Conservation (phyloP, 2,329 filamentous ascomycete species). For the Alternaria alternata region DNA sequence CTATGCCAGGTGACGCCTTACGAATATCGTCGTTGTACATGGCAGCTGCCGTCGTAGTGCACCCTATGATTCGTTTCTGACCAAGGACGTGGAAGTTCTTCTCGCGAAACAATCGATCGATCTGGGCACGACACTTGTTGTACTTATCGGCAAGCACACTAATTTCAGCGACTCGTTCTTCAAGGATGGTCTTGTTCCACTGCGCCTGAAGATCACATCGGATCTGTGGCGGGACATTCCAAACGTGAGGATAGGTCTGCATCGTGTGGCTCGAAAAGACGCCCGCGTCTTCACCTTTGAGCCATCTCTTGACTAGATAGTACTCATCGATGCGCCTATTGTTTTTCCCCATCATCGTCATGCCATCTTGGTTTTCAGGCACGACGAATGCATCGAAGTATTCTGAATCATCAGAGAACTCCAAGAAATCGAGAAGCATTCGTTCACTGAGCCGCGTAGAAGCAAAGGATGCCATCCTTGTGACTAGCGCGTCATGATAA, state of each 20-base stretch:
- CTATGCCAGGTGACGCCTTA: slow-evolving; percentile 63
- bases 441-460: slow-evolving; percentile 9
- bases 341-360: slow-evolving; percentile 55
- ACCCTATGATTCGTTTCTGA: slow-evolving; percentile 70
- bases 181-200: slow-evolving; percentile 46
- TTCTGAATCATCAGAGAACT: slow-evolving; percentile 61
- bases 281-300: slow-evolving; percentile 56
- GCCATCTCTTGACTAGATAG: slow-evolving; percentile 67
- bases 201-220: slow-evolving; percentile 47
- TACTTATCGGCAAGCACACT: slow-evolving; percentile 51
- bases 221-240: slow-evolving; percentile 57
- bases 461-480: slow-evolving; percentile 22
- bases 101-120: slow-evolving; percentile 45
- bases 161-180: slow-evolving; percentile 61
- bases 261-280: slow-evolving; percentile 48
- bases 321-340: slow-evolving; percentile 56
- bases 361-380: slow-evolving; percentile 57
- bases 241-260: slow-evolving; percentile 53
- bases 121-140: slow-evolving; percentile 52
- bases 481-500: slow-evolving; percentile 35
- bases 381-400: slow-evolving; percentile 67
- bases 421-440: slow-evolving; percentile 56
- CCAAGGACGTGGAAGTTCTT: slow-evolving; percentile 51
- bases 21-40: slow-evolving; percentile 66
- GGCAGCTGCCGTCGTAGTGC: slow-evolving; percentile 75